Evolutionary conservation across 345 rosid species (phyloP).

Genomic region (Rhizophora apiculata): DNA sequence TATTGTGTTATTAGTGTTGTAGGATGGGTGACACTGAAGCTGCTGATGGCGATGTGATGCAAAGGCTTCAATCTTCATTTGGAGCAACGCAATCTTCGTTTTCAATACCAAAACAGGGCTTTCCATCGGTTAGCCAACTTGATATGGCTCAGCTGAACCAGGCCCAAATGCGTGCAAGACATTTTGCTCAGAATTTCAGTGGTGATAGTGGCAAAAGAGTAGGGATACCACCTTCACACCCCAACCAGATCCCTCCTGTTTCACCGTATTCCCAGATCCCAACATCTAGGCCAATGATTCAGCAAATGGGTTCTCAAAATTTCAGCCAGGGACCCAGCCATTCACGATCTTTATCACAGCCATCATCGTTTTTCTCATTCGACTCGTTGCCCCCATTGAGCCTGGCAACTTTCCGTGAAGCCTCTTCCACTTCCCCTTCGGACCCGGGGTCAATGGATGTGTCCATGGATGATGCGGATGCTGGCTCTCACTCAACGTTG

Average conservation of each 20-base stretch:
- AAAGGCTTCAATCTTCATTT: slow-evolving; percentile 60
- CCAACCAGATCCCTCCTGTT: slow-evolving; percentile 77
- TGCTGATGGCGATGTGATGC: slow-evolving; percentile 59
- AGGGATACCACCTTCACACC: slow-evolving; percentile 88
- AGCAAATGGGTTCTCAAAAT: slow-evolving; percentile 46
- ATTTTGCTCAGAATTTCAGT: slow-evolving; percentile 41
- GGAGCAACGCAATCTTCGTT: slow-evolving; percentile 44
- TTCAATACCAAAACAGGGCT: slow-evolving; percentile 44
- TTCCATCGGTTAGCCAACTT: slow-evolving; percentile 44
- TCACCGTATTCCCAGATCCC: slow-evolving; percentile 91
- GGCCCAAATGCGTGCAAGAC: slow-evolving; percentile 43
- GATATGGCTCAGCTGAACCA: slow-evolving; percentile 55
- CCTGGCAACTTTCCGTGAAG: slow-evolving; percentile 62
- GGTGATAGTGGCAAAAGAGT: slow-evolving; percentile 48
- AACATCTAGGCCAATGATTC: slow-evolving; percentile 48
- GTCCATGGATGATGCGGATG: slow-evolving; percentile 66
- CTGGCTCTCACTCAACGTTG: slow-evolving; percentile 45
- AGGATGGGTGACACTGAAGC: slow-evolving; percentile 69
- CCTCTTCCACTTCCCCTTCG: slow-evolving; percentile 30
- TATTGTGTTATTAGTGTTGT: slow-evolving; percentile 12
- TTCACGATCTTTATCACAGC: slow-evolving; percentile 84
- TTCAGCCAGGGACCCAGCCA: slow-evolving; percentile 51
- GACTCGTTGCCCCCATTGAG: slow-evolving; percentile 81
- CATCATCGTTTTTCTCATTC: slow-evolving; percentile 67
- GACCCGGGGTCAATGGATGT: slow-evolving; percentile 53